Conservation (phyloP, 164 flowering plant species). For the Aristolochia californica region DNA sequence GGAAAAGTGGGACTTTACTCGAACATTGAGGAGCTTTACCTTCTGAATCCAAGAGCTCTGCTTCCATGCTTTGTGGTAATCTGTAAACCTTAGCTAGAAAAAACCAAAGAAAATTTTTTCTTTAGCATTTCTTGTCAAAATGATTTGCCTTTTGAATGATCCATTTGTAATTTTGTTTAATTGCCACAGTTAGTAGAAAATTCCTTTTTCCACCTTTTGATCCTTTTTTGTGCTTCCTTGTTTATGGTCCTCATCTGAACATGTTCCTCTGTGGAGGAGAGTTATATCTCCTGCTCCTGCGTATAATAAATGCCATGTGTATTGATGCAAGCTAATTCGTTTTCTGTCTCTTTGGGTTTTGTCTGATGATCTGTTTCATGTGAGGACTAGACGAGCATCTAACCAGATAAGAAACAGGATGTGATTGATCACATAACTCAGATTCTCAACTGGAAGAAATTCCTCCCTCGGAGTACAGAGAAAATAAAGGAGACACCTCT, state of each 20-base stretch:
- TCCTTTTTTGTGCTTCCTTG: not conserved
- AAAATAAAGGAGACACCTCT: too few species aligned
- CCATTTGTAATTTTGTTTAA: not conserved
- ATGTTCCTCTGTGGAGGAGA: not conserved
- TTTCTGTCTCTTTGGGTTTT: too few species aligned
- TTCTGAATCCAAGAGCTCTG: slow-evolving; percentile 75
- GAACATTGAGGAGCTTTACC: slow-evolving; percentile 80
- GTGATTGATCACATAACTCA: too few species aligned
- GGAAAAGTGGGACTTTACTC: slow-evolving; percentile 75
- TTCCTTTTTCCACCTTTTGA: not conserved
- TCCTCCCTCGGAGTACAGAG: too few species aligned
- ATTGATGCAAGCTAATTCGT: too few species aligned
- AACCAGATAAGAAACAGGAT: too few species aligned
- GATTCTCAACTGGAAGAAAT: too few species aligned
- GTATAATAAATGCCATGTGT: too few species aligned
- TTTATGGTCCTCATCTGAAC: not conserved
- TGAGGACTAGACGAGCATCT: too few species aligned
- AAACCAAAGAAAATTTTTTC: not conserved
- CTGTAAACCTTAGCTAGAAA: slow-evolving; percentile 46
- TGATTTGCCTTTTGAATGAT: not conserved
- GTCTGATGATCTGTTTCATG: too few species aligned
- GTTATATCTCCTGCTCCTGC: not conserved
- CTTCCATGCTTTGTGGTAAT: slow-evolving; percentile 93
- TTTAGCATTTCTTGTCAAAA: not conserved
- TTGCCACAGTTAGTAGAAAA: not conserved